Evolutionary conservation across 768 basidiomycete genomes (phyloP), one percentile per base, ranked within the genome.

Genomic region (Boletales sp.): DNA sequence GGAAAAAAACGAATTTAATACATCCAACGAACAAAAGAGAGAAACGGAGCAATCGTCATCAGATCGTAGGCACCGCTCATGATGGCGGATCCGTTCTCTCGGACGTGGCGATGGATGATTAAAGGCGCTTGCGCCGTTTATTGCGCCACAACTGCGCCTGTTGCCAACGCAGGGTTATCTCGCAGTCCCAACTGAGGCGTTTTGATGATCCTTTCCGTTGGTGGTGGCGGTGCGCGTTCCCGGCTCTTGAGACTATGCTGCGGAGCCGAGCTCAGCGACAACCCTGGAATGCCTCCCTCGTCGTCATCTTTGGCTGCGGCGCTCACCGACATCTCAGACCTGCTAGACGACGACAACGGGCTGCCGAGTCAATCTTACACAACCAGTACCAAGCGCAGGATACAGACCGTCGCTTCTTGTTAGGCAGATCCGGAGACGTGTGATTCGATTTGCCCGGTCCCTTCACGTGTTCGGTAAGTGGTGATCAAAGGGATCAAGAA

Each of bases 401-500:
- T 60, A 83, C 83, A 72, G 73, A 88, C 86, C 85, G 84, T 81
- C 81, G 80, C 66, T 84, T 86, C 76, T 89, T 89, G 62, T 84
- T 84, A n/a, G 87, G 86, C 70, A 81, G 72, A 52, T 88, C 86
- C 10, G 84, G 79, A 7, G 84, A 82, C 5, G 77, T 70, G 53
- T 84, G 76, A 54, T 69, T 76, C 30, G 83, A 79, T 60, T 86
- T 87, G 59, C 80, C 78, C 37, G 74, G 66, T 44, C 74, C 79
- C 84, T 87, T 79, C 63, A 63, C 39, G 41, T 57, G 50, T 70
- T 69, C 67, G 53, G 66, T 70, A 55, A 64, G 64, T 52, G 46
- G 56, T 40, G 45, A 49, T 52, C 14, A 48, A 61, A 38, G 37
- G 37, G 34, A 56, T 53, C 39, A 51, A 52, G 17, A 27, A 48